Evolutionary conservation across 176 grass and related monocot genomes (phyloP), one percentile per base, ranked within the genome.

Genomic region (Guadua angustifolia): DNA sequence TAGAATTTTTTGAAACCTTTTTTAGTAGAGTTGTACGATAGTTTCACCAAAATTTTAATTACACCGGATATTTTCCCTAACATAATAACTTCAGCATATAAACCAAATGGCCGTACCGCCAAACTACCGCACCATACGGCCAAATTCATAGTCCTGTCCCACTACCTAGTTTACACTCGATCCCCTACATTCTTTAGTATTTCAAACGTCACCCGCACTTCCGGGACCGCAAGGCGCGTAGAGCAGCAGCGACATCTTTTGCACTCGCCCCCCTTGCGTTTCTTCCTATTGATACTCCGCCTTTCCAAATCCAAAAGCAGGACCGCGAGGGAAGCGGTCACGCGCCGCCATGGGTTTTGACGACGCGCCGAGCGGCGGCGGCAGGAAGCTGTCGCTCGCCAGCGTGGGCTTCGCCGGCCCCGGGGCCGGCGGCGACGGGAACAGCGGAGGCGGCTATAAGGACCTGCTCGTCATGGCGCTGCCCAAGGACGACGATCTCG

Each of bases 391-490:
- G 1, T 86, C 88, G 21, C 83, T 90, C 39, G 83, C 83, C 66
- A 82, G 83, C 73, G 73, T 90, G 25, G 73, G 84, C 29, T 70
- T 86, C 45, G 64, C 78, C 55, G 58, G 88, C 39, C 15, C 56
- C 7, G 58, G 88, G 19, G 64, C 47, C 4, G 24, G 60, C 9
- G 24, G 46, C 1, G 55, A 13, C 9, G 38, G 22, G 6, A 32
- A 10, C 19, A 66, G 66, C 5, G 21, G 58, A 9, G 79, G 74
- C 6, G 78, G 83, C 10, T 90, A 83, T 74, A 87, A 90, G 84
- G 88, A 90, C 18, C 79, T 90, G 59, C 69, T 90, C 33, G 79
- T 87, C 51, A 90, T 87, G 88, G 79, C 47, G 49, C 66, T 86
- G 38, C 88, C 84, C 51, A 78, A 49, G 73, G 88, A 87, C 60